Evolutionary conservation across 805 yeast species (phyloP).

Genomic region (Scheffersomyces spartinae): DNA sequence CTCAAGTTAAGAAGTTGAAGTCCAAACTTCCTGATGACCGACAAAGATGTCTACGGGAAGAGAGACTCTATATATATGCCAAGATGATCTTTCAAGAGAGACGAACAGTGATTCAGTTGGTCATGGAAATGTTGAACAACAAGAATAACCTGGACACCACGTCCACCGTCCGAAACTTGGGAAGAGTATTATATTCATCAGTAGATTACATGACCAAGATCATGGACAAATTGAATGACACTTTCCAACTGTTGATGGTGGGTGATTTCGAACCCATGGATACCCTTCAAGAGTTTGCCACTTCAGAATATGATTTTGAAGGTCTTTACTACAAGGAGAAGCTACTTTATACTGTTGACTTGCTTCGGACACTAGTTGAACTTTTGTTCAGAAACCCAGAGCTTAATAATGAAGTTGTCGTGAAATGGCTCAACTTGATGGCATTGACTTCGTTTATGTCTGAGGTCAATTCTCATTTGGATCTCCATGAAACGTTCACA

Average conservation of each 20-base stretch:
- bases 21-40: too few species aligned
- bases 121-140: conserved; percentile 22
- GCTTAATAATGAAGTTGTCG: conserved; percentile 19
- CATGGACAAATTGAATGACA: conserved; percentile 8
- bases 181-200: conserved; percentile 26
- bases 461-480: conserved; percentile 25
- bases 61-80: conserved; percentile 22
- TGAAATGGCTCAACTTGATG: conserved; percentile 48
- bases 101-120: conserved; percentile 32
- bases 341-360: conserved; percentile 19
- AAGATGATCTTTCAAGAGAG: conserved; percentile 39
- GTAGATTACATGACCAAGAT: conserved; percentile 12
- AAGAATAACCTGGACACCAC: conserved; percentile 12
- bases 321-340: too few species aligned
- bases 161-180: conserved; percentile 21
- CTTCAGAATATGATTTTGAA: conserved; percentile 5
- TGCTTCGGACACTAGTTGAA: conserved; percentile 27
- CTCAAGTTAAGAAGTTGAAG: too few species aligned
- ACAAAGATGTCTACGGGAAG: too few species aligned
- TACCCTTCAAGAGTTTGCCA: conserved; percentile 11
- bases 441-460: conserved; percentile 21
- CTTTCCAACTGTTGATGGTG: conserved; percentile 2
- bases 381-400: conserved; percentile 26
- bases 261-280: conserved; percentile 5
- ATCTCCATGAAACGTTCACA: conserved; percentile 29